phyloP scores from a whole-genome alignment of 2,329 filamentous ascomycete species.

The Trichophyton simii region DNA sequence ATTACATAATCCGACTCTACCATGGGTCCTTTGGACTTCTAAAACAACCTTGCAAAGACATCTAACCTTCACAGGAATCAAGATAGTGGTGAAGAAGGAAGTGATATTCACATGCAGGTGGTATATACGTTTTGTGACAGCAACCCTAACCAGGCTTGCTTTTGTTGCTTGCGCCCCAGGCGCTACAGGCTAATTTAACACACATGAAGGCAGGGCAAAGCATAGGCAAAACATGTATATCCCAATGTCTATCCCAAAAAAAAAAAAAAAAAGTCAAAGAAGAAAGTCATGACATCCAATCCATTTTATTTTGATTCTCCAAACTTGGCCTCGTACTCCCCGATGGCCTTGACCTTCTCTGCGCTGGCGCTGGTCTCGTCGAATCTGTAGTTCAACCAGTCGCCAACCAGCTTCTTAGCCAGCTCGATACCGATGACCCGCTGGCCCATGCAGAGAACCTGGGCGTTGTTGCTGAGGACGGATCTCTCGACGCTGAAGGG shows the following conservation, averaged over 20 bases:
- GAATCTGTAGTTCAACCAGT: constrained; percentile 78
- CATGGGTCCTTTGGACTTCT: too few relatives aligned
- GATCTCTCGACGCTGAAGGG: constrained; percentile 71
- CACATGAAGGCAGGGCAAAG: background rate
- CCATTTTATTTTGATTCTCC: constrained; percentile 9
- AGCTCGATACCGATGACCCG: constrained; percentile 70
- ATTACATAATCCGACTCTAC: too few relatives aligned
- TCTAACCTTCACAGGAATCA: background rate
- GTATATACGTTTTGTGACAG: background rate
- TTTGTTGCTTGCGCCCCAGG: background rate
- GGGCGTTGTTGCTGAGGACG: constrained; percentile 71
- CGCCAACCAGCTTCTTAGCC: constrained; percentile 60
- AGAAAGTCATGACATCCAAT: background rate
- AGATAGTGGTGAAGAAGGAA: background rate
- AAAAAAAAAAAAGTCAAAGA: background rate
- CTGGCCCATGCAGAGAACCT: constrained; percentile 79
- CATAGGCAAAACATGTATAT: too few relatives aligned
- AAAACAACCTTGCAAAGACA: too few relatives aligned
- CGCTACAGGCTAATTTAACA: background rate
- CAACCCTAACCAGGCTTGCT: background rate
- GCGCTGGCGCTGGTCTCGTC: constrained; percentile 54
- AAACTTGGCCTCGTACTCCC: constrained; percentile 32
- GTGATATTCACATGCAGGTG: background rate
- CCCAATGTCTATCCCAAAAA: background rate
- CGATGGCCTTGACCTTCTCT: constrained; percentile 43